Base-by-base conservation (phyloP, 2,329 filamentous ascomycete genomes). In the Phialophora chinensis region DNA sequence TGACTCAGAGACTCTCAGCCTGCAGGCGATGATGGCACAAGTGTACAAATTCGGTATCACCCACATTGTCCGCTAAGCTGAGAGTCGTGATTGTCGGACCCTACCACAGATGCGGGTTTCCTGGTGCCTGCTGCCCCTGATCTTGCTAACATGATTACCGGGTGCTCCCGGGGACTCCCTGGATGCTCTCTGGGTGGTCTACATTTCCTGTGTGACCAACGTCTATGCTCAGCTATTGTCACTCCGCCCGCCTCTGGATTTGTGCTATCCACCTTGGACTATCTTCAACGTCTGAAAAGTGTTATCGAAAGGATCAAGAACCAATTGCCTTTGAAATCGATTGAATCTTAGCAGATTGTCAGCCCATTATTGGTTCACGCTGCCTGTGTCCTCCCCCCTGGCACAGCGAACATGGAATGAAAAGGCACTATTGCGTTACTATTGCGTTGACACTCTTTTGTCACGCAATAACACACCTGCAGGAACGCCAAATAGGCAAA, bases 381-480 rank as follows among this genome's bases (percentile, higher is more conserved):
- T n/a, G 17, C 17, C 8, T n/a, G 38, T 44, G 14, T 44, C 6
- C 6, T 3, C 38, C 20, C 6, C 38, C 17, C 7, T 6, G 38
- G 6, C 38, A 44, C 4, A n/a, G 0, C 38, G 38, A 44, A n/a
- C 20, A 8, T 44, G 38, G 17, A n/a, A 44, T 17, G 38, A 20
- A 44, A 44, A n/a, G 2, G 38, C 38, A 42, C 38, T 42, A 7
- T 17, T 42, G 31, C 31, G 17, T 47, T 47, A 47, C 44, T 23
- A 47, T 23, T n/a, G 49, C 49, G 23, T 27, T n/a, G 47, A 42
- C 60, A 59, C 33, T 29, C 25, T 10, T 27, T 44, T 52, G 52
- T 57, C 63, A 61, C 49, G 35, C 50, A 54, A 20, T 55, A 17
- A 8, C 53, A 55, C 53, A 23, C 25, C 53, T 55, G 25, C 53